Conservation (phyloP, 345 rosid genomes). For the Passiflora organensis region DNA sequence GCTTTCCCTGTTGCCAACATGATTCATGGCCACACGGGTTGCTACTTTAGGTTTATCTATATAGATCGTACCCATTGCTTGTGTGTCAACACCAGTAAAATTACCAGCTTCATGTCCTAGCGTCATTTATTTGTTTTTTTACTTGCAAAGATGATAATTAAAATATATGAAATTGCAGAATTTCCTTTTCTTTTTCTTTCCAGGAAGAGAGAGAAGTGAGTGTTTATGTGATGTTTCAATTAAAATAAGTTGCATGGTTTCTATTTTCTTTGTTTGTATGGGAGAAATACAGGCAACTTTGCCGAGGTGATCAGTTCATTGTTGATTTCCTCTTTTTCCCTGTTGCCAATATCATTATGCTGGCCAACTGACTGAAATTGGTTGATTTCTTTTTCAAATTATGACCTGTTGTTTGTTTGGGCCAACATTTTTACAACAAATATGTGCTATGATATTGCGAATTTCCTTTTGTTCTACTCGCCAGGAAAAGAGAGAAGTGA, state of each 20-base stretch:
- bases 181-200: no score
- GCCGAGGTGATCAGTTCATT: conserved; percentile 42
- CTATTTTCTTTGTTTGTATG: no score
- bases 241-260: no score
- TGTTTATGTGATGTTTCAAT: no score
- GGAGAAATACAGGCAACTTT: conserved; percentile 44
- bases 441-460: no score
- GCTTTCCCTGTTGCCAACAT: conserved; percentile 30
- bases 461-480: background rate
- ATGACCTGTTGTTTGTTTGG: background rate
- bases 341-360: conserved; percentile 38
- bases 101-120: no score
- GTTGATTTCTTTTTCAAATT: background rate
- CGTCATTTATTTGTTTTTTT: background rate
- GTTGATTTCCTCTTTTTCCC: conserved; percentile 43
- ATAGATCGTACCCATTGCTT: no score
- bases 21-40: conserved; percentile 8
- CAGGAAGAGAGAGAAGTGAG: no score
- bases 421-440: no score
- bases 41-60: no score
- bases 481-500: background rate
- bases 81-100: no score
- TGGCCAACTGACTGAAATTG: background rate
- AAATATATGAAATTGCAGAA: conserved; percentile 4
- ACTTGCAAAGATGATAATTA: background rate